Evolutionary conservation across 257 asterid species (phyloP).

Genomic region (Nicotiana knightiana): DNA sequence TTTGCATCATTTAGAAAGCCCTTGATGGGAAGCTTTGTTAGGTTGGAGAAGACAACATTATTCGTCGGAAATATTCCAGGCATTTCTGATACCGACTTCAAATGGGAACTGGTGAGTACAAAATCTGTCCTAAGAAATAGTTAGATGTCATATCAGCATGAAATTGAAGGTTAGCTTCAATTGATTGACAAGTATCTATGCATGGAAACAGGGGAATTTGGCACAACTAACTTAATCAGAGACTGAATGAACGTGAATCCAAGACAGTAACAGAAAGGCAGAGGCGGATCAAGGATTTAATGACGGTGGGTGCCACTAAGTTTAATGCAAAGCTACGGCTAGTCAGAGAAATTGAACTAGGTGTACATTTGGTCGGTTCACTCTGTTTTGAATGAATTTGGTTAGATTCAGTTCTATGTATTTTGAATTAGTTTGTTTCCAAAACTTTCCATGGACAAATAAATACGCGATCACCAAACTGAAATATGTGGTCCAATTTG

Average conservation of each 20-base stretch:
- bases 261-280: not conserved
- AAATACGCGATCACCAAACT: too few relatives aligned
- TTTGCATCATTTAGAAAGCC: constrained; percentile 32
- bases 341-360: too few relatives aligned
- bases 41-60: constrained; percentile 27
- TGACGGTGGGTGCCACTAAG: too few relatives aligned
- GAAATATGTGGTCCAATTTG: too few relatives aligned
- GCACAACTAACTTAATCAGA: not conserved
- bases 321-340: too few relatives aligned
- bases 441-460: too few relatives aligned
- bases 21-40: constrained; percentile 21
- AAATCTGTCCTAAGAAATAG: constrained; percentile 21
- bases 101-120: constrained; percentile 31
- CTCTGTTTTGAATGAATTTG: too few relatives aligned
- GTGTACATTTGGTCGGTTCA: too few relatives aligned
- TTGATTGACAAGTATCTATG: not conserved
- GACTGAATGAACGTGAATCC: not conserved
- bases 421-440: too few relatives aligned
- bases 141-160: constrained; percentile 8
- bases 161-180: constrained; percentile 1
- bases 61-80: constrained; percentile 36
- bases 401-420: too few relatives aligned
- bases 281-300: too few relatives aligned
- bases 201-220: not conserved
- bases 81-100: constrained; percentile 36